Evolutionary conservation across 257 asterid species (phyloP).

Genomic region (Lycium barbarum): DNA sequence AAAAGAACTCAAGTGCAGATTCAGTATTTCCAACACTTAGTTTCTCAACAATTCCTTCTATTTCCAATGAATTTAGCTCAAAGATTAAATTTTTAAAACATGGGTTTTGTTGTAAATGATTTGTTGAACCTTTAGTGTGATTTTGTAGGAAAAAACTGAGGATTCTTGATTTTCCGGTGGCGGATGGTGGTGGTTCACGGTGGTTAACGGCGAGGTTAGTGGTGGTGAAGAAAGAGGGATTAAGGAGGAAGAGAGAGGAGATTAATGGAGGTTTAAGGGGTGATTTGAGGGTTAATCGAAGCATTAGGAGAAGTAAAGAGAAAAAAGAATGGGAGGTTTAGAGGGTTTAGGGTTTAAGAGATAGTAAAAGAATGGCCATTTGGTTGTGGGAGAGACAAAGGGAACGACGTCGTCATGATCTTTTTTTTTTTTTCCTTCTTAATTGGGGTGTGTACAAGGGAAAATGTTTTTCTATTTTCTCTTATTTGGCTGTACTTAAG

Average conservation of each 20-base stretch:
- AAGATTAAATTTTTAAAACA: slow-evolving; percentile 44
- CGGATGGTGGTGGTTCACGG: slow-evolving; percentile 18
- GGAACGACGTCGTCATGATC: not conserved
- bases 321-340: slow-evolving; percentile 17
- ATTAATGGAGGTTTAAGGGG: slow-evolving; percentile 41
- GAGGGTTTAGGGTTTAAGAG: slow-evolving; percentile 55
- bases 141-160: slow-evolving; percentile 48
- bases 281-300: slow-evolving; percentile 50
- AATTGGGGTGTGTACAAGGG: no score
- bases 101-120: slow-evolving; percentile 38
- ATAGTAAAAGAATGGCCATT: not conserved
- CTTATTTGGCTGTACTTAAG: no score
- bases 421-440: no score
- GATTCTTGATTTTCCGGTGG: slow-evolving; percentile 37
- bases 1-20: slow-evolving; percentile 68
- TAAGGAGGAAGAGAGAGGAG: slow-evolving; percentile 30
- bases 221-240: slow-evolving; percentile 38
- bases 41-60: slow-evolving; percentile 51
- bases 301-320: slow-evolving; percentile 33
- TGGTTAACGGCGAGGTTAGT: slow-evolving; percentile 39
- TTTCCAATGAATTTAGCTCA: slow-evolving; percentile 48
- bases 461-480: no score
- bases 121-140: slow-evolving; percentile 37
- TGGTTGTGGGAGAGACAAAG: not conserved
- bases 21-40: slow-evolving; percentile 44